A percentile compares a stretch with the other conserved stretches of the same genome.
Evolutionary conservation across 179 eudicot species (phyloP).

Genomic region (Heliamphora pulchella): DNA sequence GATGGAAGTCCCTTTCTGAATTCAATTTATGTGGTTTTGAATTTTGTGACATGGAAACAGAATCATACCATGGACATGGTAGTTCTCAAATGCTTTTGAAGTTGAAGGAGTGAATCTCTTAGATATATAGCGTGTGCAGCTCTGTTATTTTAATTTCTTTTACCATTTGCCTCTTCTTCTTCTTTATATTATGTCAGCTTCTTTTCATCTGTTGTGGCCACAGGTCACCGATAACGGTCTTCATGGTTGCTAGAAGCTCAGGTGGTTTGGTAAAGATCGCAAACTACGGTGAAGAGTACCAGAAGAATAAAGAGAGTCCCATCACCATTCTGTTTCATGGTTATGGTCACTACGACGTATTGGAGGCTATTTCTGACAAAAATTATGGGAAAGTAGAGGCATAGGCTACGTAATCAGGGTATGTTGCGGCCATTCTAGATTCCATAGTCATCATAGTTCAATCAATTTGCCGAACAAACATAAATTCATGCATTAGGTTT

Average conservation of each 20-base stretch:
- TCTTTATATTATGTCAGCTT: not conserved
- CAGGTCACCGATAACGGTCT: conserved; percentile 64
- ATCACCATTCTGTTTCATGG: conserved; percentile 62
- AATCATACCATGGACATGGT: not conserved
- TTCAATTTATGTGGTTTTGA: not conserved
- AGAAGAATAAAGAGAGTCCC: conserved; percentile 31
- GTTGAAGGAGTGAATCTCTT: not conserved
- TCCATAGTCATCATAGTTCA: not conserved
- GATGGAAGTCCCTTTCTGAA: not conserved
- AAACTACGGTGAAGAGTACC: conserved; percentile 64
- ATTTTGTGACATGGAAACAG: not conserved
- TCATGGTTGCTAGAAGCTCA: conserved; percentile 43
- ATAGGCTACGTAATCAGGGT: not conserved
- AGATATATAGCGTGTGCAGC: not conserved
- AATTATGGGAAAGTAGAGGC: conserved; percentile 10
- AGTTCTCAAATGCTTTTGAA: not conserved
- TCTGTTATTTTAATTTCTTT: not conserved
- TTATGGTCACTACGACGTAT: conserved; percentile 70
- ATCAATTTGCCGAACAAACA: conserved; percentile 3
- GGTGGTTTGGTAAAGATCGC: conserved; percentile 45
- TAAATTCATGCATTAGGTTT: conserved; percentile 10
- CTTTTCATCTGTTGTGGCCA: conserved; percentile 8
- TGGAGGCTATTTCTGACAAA: conserved; percentile 30
- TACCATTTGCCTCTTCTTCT: not conserved
- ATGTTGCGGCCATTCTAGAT: not conserved